phyloP scores from a whole-genome alignment of 768 basidiomycete species.

The Strobilomyces echinocephalus region DNA sequence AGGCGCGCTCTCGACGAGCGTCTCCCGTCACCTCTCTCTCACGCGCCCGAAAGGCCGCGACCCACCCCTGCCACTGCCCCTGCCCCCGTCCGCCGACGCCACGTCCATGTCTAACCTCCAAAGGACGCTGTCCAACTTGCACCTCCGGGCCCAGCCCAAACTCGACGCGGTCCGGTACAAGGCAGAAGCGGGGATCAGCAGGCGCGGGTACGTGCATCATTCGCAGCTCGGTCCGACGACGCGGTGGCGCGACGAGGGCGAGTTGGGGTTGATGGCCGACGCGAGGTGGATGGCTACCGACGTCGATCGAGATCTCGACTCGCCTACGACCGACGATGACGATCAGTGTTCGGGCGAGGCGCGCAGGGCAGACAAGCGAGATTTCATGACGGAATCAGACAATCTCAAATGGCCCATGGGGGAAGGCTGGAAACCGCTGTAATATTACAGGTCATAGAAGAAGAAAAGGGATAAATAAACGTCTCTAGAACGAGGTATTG shows the following conservation, averaged over 20 bases:
- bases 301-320: slow-evolving; percentile 18
- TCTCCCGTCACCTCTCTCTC: slow-evolving; percentile 40
- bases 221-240: slow-evolving; percentile 20
- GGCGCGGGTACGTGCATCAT: slow-evolving; percentile 52
- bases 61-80: not conserved
- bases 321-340: slow-evolving; percentile 26
- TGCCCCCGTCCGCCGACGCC: slow-evolving; percentile 7
- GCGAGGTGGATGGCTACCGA: slow-evolving; percentile 30
- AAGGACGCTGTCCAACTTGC: slow-evolving; percentile 38
- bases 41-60: slow-evolving; percentile 21
- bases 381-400: slow-evolving; percentile 33
- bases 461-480: not conserved
- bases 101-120: slow-evolving; percentile 40
- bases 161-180: slow-evolving; percentile 65
- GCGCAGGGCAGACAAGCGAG: slow-evolving; percentile 4
- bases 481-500: slow-evolving; percentile 5
- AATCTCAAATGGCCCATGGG: slow-evolving; percentile 59
- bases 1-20: slow-evolving; percentile 17
- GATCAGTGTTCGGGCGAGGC: slow-evolving; percentile 22
- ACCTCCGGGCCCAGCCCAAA: slow-evolving; percentile 43
- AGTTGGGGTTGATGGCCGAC: slow-evolving; percentile 36
- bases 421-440: slow-evolving; percentile 50
- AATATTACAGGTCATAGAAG: slow-evolving; percentile 5
- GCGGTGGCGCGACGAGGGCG: slow-evolving; percentile 33
- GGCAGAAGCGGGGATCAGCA: slow-evolving; percentile 63